phyloP scores from a whole-genome alignment of 192 early-diverging fungal genomes.

The Glomus cerebriforme region DNA sequence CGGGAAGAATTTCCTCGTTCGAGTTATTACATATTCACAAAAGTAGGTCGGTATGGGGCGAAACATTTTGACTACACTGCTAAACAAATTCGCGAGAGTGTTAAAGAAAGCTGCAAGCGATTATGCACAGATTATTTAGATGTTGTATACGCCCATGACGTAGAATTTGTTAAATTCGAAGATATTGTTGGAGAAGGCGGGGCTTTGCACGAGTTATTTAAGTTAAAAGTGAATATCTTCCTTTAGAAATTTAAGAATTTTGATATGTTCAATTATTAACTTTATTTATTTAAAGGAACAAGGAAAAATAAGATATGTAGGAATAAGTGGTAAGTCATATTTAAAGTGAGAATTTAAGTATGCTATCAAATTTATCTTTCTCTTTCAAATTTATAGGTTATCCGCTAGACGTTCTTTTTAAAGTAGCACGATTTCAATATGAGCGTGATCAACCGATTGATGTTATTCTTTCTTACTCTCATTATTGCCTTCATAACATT shows the following conservation, averaged over 20 bases:
- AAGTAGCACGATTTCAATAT: constrained; percentile 59
- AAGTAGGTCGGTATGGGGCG: constrained; percentile 74
- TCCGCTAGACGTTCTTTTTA: constrained; percentile 62
- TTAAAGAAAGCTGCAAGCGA: constrained; percentile 59
- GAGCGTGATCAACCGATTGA: constrained; percentile 57
- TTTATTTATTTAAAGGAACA: constrained; percentile 36
- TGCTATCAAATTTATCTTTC: not conserved
- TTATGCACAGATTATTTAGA: constrained; percentile 70
- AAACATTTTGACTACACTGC: constrained; percentile 69
- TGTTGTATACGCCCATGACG: constrained; percentile 72
- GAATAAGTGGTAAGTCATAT: constrained; percentile 57
- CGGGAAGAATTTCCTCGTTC: constrained; percentile 59
- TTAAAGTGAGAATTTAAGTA: not conserved
- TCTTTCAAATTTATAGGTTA: constrained; percentile 46
- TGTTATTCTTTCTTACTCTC: constrained; percentile 68
- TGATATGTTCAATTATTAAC: not conserved
- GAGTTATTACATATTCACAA: constrained; percentile 68
- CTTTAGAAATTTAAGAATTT: not conserved
- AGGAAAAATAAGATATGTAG: constrained; percentile 66
- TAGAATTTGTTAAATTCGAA: constrained; percentile 70
- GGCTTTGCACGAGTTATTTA: constrained; percentile 54
- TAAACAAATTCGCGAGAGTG: constrained; percentile 49
- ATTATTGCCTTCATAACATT: constrained; percentile 70
- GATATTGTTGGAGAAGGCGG: constrained; percentile 50
- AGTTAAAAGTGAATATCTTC: constrained; percentile 36